These are phyloP conservation scores for Lycium barbarum DNA, from an alignment of 257 asterid genomes.

Conservation along the genomic window DNA sequence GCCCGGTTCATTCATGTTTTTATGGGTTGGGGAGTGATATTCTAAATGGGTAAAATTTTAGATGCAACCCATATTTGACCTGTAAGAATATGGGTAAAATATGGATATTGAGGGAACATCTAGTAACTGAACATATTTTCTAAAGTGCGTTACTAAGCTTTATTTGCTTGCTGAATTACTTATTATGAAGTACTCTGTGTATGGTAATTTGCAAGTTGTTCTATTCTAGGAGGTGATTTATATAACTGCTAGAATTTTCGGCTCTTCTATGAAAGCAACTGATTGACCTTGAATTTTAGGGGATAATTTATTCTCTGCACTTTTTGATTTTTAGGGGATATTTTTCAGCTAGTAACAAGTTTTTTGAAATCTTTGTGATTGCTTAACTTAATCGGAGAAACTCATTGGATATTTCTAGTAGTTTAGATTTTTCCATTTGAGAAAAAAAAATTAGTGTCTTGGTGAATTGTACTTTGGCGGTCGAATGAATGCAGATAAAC, in stretches of 20 bases:
- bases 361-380: background rate
- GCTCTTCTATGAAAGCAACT: background rate
- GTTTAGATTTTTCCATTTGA: background rate
- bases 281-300: background rate
- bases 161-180: background rate
- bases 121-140: background rate
- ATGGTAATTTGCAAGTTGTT: background rate
- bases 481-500: too few species aligned
- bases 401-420: background rate
- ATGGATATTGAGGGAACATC: too few species aligned
- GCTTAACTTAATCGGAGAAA: background rate
- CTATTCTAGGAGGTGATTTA: too few species aligned
- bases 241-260: background rate
- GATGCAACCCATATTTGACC: too few species aligned
- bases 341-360: background rate
- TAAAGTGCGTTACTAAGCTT: background rate
- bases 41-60: too few species aligned
- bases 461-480: too few species aligned
- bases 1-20: too few species aligned
- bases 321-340: background rate
- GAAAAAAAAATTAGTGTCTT: too few species aligned
- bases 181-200: background rate
- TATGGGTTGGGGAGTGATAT: too few species aligned
- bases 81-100: too few species aligned
- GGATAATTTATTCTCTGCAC: background rate